These are phyloP conservation scores for Polytrichum commune DNA, from an alignment of 225 moss, liverwort and hornwort species.

Conservation along the genomic window DNA sequence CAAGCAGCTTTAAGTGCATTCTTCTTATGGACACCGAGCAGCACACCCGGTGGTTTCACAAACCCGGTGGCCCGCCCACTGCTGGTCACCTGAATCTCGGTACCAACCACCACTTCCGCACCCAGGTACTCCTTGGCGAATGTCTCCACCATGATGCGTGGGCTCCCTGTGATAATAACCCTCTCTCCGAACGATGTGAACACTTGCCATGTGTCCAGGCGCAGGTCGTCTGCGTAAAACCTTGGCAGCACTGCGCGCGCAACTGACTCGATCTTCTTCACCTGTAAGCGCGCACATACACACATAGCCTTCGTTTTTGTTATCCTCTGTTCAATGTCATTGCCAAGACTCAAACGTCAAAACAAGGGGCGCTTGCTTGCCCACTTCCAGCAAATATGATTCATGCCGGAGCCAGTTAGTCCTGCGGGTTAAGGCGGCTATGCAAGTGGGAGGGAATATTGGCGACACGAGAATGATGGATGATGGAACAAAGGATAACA, in stretches of 20 bases:
- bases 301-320: too few relatives aligned
- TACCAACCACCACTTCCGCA: slow-evolving; percentile 47
- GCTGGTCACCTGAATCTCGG: slow-evolving; percentile 46
- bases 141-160: slow-evolving; percentile 51
- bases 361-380: too few relatives aligned
- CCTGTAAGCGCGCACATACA: background rate
- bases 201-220: slow-evolving; percentile 47
- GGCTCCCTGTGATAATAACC: slow-evolving; percentile 47
- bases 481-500: too few relatives aligned
- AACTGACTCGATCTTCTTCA: slow-evolving; percentile 31
- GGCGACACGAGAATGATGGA: too few relatives aligned
- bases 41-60: slow-evolving; percentile 41
- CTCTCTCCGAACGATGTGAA: slow-evolving; percentile 49
- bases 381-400: too few relatives aligned
- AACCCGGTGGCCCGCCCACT: slow-evolving; percentile 55
- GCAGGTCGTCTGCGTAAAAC: slow-evolving; percentile 50
- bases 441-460: too few relatives aligned
- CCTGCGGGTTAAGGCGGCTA: too few relatives aligned
- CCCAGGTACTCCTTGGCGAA: slow-evolving; percentile 54
- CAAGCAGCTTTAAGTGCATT: slow-evolving; percentile 34
- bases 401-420: too few relatives aligned
- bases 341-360: too few relatives aligned
- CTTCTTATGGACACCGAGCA: slow-evolving; percentile 42
- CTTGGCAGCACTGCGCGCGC: slow-evolving; percentile 52
- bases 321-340: too few relatives aligned